phyloP scores from a whole-genome alignment of 1,284 basidiomycete species.

The Apiotrichum domesticum region DNA sequence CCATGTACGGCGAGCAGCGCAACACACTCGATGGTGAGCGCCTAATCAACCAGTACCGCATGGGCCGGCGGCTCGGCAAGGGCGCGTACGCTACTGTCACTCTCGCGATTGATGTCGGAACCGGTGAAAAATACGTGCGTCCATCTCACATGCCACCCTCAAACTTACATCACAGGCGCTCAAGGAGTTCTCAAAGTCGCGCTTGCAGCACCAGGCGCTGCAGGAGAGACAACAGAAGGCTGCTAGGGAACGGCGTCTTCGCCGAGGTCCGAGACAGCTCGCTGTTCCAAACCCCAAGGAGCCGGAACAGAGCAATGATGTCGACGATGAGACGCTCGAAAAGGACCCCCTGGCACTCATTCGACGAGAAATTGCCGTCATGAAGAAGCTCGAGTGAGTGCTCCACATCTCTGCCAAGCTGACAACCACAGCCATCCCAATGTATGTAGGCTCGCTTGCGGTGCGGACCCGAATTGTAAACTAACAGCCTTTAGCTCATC shows the following conservation, averaged over 20 bases:
- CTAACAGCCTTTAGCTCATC: constrained; percentile 46
- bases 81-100: constrained; percentile 47
- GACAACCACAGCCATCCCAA: constrained; percentile 39
- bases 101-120: constrained; percentile 42
- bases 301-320: not conserved
- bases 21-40: constrained; percentile 37
- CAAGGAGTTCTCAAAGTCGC: constrained; percentile 48
- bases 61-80: constrained; percentile 43
- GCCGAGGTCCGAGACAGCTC: not conserved
- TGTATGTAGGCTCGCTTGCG: constrained; percentile 18
- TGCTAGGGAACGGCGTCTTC: constrained; percentile 9
- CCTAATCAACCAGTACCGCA: constrained; percentile 47
- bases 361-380: constrained; percentile 47
- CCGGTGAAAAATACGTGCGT: constrained; percentile 45
- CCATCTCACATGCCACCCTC: too few relatives aligned
- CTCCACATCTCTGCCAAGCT: not conserved
- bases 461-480: not conserved
- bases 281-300: not conserved
- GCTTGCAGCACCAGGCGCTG: constrained; percentile 37
- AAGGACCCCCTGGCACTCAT: constrained; percentile 45
- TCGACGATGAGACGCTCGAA: constrained; percentile 9
- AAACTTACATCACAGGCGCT: constrained; percentile 45
- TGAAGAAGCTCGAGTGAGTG: constrained; percentile 50
- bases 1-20: constrained; percentile 37
- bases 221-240: constrained; percentile 26